Percentiles rank a stretch among this genome's conserved stretches.
Evolutionary conservation across 2,329 filamentous ascomycete genomes (phyloP).

Genomic region (Penicillium sclerotiorum): DNA sequence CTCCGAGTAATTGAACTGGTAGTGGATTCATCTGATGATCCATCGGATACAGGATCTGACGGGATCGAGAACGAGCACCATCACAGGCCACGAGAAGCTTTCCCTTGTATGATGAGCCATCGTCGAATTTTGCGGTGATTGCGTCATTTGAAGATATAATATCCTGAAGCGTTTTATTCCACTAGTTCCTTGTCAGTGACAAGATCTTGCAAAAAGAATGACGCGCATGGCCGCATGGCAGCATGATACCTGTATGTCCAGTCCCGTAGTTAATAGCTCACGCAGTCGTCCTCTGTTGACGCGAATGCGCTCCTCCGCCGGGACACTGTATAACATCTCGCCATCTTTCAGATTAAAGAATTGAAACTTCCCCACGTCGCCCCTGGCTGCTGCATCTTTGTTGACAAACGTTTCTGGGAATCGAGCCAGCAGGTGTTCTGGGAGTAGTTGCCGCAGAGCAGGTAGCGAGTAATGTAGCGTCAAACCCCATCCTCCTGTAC

Average conservation of each 20-base stretch:
- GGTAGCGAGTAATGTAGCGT: slow-evolving; percentile 66
- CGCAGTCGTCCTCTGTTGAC: slow-evolving; percentile 54
- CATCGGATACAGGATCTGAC: slow-evolving; percentile 37
- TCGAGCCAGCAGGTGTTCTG: slow-evolving; percentile 48
- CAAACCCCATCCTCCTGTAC: slow-evolving; percentile 63
- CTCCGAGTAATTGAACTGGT: slow-evolving; percentile 55
- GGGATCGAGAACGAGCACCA: slow-evolving; percentile 51
- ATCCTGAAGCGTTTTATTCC: slow-evolving; percentile 39
- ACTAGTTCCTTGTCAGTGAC: slow-evolving; percentile 30
- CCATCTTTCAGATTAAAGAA: slow-evolving; percentile 60
- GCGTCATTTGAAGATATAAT: slow-evolving; percentile 38
- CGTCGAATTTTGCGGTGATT: slow-evolving; percentile 52
- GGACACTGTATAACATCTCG: slow-evolving; percentile 49
- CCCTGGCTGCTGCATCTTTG: slow-evolving; percentile 51
- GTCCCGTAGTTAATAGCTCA: slow-evolving; percentile 47
- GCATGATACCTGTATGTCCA: slow-evolving; percentile 50
- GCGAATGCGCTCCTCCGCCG: slow-evolving; percentile 51
- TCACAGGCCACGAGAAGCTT: slow-evolving; percentile 56
- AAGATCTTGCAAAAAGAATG: too few species aligned
- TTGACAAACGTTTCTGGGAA: slow-evolving; percentile 59
- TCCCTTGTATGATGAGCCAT: slow-evolving; percentile 48
- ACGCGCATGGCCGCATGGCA: not conserved
- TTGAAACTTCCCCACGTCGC: slow-evolving; percentile 54
- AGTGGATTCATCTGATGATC: slow-evolving; percentile 41
- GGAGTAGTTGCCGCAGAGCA: slow-evolving; percentile 55